phyloP scores from a whole-genome alignment of 2,329 filamentous ascomycete species.

The Grosmannia huntii region DNA sequence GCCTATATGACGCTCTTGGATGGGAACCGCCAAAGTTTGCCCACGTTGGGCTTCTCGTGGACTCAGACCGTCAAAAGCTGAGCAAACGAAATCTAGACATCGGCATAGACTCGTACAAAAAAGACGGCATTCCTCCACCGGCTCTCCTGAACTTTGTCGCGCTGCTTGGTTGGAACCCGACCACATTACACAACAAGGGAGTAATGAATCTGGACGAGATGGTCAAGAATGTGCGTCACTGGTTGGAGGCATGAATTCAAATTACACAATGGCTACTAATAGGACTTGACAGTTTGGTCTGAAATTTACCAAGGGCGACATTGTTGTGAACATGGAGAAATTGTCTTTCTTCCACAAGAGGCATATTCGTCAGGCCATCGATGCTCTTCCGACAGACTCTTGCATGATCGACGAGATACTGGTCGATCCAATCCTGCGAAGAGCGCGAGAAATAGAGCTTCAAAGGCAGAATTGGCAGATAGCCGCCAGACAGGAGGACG shows the following conservation, averaged over 20 bases:
- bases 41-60: slow-evolving; percentile 66
- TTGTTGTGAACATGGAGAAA: slow-evolving; percentile 69
- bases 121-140: slow-evolving; percentile 31
- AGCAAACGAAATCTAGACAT: slow-evolving; percentile 68
- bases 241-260: background rate
- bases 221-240: slow-evolving; percentile 47
- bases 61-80: slow-evolving; percentile 57
- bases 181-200: slow-evolving; percentile 39
- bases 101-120: slow-evolving; percentile 35
- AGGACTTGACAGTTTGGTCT: slow-evolving; percentile 23
- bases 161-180: slow-evolving; percentile 71
- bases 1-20: slow-evolving; percentile 63
- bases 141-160: slow-evolving; percentile 68
- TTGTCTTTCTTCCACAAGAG: slow-evolving; percentile 60
- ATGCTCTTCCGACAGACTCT: slow-evolving; percentile 5
- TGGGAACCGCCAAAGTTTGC: slow-evolving; percentile 65
- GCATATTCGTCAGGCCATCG: slow-evolving; percentile 14
- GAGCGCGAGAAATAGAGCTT: slow-evolving; percentile 8
- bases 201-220: slow-evolving; percentile 60
- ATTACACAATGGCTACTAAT: background rate
- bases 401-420: slow-evolving; percentile 10
- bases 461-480: background rate
- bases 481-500: background rate
- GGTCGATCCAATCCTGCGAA: slow-evolving; percentile 12
- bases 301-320: slow-evolving; percentile 85